Evolutionary conservation across 1,284 basidiomycete species (phyloP).

Genomic region (Meripilus lineatus): DNA sequence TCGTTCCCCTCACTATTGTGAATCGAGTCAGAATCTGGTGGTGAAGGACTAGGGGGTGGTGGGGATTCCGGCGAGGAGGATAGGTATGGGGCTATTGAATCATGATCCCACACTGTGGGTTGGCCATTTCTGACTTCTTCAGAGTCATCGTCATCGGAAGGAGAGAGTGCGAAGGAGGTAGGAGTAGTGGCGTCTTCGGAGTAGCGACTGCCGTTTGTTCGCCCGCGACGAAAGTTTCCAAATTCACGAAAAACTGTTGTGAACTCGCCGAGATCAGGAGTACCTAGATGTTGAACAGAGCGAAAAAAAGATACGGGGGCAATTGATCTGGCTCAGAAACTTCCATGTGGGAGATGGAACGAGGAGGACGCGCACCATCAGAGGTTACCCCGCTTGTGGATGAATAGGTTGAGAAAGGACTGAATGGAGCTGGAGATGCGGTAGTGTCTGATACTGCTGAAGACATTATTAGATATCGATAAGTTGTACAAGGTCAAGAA

Average conservation of each 20-base stretch:
- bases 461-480: constrained; percentile 26
- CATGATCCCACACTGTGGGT: constrained; percentile 66
- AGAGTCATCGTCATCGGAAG: constrained; percentile 40
- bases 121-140: constrained; percentile 35
- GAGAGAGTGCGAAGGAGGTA: constrained; percentile 29
- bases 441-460: constrained; percentile 35
- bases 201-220: constrained; percentile 18
- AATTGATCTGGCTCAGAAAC: constrained; percentile 1
- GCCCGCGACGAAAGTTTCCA: constrained; percentile 46
- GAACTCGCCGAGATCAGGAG: constrained; percentile 74
- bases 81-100: constrained; percentile 59
- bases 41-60: constrained; percentile 22
- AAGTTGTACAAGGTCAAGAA: constrained; percentile 14
- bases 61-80: constrained; percentile 25
- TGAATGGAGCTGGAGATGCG: constrained; percentile 40
- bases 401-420: constrained; percentile 46
- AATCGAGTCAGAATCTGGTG: constrained; percentile 25
- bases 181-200: constrained; percentile 23
- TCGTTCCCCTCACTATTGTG: constrained; percentile 16
- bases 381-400: constrained; percentile 60
- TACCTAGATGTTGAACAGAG: constrained; percentile 36
- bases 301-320: constrained; percentile 7
- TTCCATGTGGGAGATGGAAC: not conserved
- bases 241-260: constrained; percentile 65
- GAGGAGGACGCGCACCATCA: constrained; percentile 41